Conservation (phyloP, 345 rosid genomes). For the Isatis tinctoria region DNA sequence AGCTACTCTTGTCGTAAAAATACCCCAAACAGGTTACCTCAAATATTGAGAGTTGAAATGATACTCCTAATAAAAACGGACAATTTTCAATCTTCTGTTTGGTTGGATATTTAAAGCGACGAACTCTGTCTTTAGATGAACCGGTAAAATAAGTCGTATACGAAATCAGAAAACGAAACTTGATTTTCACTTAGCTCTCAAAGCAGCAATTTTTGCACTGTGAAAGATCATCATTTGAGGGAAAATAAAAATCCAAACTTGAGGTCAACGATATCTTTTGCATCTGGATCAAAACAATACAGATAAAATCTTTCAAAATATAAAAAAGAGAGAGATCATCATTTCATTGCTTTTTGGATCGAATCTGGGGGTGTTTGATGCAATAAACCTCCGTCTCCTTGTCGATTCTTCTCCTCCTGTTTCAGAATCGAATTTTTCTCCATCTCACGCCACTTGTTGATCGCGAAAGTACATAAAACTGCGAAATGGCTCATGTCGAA, state of each 20-base stretch:
- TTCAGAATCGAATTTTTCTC: conserved; percentile 49
- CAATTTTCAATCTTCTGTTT: background rate
- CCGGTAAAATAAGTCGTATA: background rate
- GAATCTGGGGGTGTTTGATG: conserved; percentile 31
- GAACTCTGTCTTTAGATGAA: background rate
- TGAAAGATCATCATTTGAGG: background rate
- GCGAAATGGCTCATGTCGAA: background rate
- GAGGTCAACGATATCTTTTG: background rate
- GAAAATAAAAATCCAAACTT: background rate
- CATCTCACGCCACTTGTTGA: conserved; percentile 69
- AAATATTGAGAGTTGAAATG: background rate
- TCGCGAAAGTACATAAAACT: conserved; percentile 57
- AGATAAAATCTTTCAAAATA: background rate
- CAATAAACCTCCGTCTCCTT: conserved; percentile 23
- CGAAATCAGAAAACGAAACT: background rate
- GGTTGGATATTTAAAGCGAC: background rate
- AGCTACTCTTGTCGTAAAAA: background rate
- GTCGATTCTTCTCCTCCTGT: conserved; percentile 32
- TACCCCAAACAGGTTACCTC: background rate
- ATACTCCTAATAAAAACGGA: background rate
- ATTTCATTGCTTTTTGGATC: conserved; percentile 38
- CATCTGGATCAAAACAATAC: conserved; percentile 9
- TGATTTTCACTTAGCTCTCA: background rate
- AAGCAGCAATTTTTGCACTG: background rate
- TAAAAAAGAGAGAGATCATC: conserved; percentile 27